Percentiles rank a stretch among this genome's conserved stretches.
Conservation (phyloP, 2,329 filamentous ascomycete species). For the Cladosporium velox region DNA sequence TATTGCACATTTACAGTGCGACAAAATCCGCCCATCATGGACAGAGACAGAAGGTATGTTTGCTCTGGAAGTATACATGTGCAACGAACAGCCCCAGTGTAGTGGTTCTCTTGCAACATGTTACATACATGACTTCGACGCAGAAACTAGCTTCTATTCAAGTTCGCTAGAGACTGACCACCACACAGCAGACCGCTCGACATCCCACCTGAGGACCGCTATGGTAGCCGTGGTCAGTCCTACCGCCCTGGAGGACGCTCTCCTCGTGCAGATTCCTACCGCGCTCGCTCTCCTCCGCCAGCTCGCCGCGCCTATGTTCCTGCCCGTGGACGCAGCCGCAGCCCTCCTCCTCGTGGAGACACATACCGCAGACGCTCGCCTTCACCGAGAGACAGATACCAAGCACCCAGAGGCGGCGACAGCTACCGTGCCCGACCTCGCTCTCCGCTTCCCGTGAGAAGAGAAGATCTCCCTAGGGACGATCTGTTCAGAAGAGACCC, state of each 20-base stretch:
- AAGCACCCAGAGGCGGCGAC: slow-evolving; percentile 35
- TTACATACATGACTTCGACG: not conserved
- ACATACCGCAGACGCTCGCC: slow-evolving; percentile 37
- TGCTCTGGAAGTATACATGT: slow-evolving; percentile 9
- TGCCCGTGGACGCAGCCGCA: slow-evolving; percentile 22
- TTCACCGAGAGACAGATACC: slow-evolving; percentile 33
- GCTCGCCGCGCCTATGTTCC: slow-evolving; percentile 44
- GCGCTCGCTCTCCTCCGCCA: slow-evolving; percentile 44
- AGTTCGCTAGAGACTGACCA: not conserved
- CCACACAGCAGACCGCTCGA: slow-evolving; percentile 25
- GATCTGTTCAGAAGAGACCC: slow-evolving; percentile 41
- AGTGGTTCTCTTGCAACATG: not conserved
- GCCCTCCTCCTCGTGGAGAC: slow-evolving; percentile 25
- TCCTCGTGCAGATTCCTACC: slow-evolving; percentile 20
- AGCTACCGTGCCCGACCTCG: slow-evolving; percentile 38
- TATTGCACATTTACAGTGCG: not conserved
- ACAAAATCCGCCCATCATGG: slow-evolving; percentile 28
- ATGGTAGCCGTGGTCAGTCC: slow-evolving; percentile 40
- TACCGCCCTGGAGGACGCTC: slow-evolving; percentile 38
- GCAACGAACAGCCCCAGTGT: not conserved
- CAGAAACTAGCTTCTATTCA: not conserved
- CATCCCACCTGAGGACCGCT: slow-evolving; percentile 38
- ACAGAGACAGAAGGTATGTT: slow-evolving; percentile 48
- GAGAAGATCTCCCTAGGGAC: slow-evolving; percentile 40
- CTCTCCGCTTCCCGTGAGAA: slow-evolving; percentile 34